Percentiles rank a stretch among this genome's conserved stretches.
phyloP scores from a whole-genome alignment of 2,329 filamentous ascomycete species.

The Epichloe aotearoae region DNA sequence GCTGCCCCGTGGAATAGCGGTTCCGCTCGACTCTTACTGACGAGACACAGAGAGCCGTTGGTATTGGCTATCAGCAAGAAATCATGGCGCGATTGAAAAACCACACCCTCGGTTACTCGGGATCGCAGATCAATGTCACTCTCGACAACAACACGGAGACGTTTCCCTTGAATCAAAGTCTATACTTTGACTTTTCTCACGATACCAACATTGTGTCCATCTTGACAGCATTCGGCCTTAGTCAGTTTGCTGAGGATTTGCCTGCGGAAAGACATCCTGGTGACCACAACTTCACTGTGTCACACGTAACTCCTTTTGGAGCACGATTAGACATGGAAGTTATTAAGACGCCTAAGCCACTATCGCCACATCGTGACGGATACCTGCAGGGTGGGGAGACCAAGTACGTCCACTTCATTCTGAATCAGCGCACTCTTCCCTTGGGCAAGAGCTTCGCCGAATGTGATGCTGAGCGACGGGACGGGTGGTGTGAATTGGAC shows the following conservation, averaged over 20 bases:
- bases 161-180: conserved; percentile 58
- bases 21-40: neutral
- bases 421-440: conserved; percentile 62
- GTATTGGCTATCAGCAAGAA: conserved; percentile 61
- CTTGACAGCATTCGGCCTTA: conserved; percentile 58
- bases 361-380: conserved; percentile 39
- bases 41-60: conserved; percentile 43
- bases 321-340: conserved; percentile 62
- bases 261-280: conserved; percentile 41
- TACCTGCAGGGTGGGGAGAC: conserved; percentile 43
- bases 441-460: conserved; percentile 51
- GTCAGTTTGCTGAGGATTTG: conserved; percentile 50
- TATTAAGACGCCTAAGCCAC: conserved; percentile 52
- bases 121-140: conserved; percentile 53
- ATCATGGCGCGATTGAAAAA: conserved; percentile 57
- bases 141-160: conserved; percentile 54
- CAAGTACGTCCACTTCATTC: conserved; percentile 58
- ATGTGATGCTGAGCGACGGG: conserved; percentile 47
- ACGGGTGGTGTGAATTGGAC: conserved; percentile 65
- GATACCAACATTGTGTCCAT: conserved; percentile 62
- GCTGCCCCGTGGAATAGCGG: neutral
- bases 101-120: conserved; percentile 46
- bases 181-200: conserved; percentile 70
- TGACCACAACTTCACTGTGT: conserved; percentile 49
- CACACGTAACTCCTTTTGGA: conserved; percentile 58